Evolutionary conservation across 106 monocot species (phyloP).

Genomic region (Chionographis japonica): DNA sequence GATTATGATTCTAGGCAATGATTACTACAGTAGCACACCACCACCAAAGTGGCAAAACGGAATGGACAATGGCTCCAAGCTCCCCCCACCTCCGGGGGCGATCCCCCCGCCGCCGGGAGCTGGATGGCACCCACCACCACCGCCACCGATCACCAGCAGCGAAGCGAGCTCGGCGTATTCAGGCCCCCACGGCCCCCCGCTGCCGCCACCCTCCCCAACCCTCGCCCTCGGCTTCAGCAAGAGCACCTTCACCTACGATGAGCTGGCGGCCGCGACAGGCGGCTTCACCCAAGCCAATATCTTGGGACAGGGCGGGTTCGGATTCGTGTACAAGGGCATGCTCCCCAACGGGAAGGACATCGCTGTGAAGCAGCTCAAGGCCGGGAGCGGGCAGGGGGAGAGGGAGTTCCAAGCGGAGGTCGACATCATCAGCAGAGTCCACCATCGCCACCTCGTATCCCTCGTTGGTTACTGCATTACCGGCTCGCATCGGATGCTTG

Average conservation of each 20-base stretch:
- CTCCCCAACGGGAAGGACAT: slow-evolving; percentile 75
- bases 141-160: slow-evolving; percentile 16
- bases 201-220: slow-evolving; percentile 37
- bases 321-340: slow-evolving; percentile 74
- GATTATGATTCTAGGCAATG: not conserved
- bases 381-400: slow-evolving; percentile 77
- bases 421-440: slow-evolving; percentile 87
- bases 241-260: slow-evolving; percentile 76
- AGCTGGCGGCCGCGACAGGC: slow-evolving; percentile 56
- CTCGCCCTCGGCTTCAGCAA: slow-evolving; percentile 57
- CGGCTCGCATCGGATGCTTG: slow-evolving; percentile 58
- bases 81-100: slow-evolving; percentile 23
- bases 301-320: slow-evolving; percentile 85
- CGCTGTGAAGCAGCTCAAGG: slow-evolving; percentile 78
- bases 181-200: slow-evolving; percentile 37
- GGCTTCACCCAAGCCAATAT: slow-evolving; percentile 62
- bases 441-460: slow-evolving; percentile 82
- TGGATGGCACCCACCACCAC: slow-evolving; percentile 21
- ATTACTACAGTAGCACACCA: slow-evolving; percentile 15
- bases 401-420: slow-evolving; percentile 93
- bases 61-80: slow-evolving; percentile 13
- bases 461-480: slow-evolving; percentile 86
- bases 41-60: slow-evolving; percentile 21
- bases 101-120: not conserved
- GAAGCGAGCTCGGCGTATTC: slow-evolving; percentile 45